Percentiles rank a stretch among this genome's conserved stretches.
phyloP scores from a whole-genome alignment of 306 rosid species.

The Mimosa pudica region DNA sequence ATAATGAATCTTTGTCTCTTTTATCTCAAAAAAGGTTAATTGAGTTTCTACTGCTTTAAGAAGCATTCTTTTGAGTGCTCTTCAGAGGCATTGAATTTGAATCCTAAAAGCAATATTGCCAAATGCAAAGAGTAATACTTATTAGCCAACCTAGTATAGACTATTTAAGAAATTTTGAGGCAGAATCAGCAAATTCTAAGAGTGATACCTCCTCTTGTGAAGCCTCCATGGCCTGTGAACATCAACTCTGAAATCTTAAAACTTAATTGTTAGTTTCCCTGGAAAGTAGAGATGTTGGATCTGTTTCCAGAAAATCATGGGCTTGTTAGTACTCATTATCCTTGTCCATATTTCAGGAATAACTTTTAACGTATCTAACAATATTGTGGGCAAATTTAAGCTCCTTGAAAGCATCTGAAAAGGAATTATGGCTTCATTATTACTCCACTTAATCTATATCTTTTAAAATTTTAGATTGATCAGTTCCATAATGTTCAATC shows the following conservation, averaged over 20 bases:
- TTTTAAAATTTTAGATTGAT: not conserved
- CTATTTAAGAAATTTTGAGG: not conserved
- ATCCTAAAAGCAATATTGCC: not conserved
- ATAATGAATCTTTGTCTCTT: not conserved
- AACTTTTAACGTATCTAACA: not conserved
- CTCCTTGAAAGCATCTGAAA: not conserved
- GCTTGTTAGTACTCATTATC: not conserved
- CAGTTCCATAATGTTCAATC: not conserved
- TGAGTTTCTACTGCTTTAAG: not conserved
- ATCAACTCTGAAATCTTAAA: not conserved
- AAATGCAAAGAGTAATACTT: too few species aligned
- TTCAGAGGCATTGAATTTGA: not conserved
- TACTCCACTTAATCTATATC: not conserved
- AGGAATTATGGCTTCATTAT: not conserved
- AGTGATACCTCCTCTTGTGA: not conserved
- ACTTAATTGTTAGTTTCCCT: not conserved
- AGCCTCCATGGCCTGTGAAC: not conserved
- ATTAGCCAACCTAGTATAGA: not conserved
- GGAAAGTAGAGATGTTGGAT: not conserved
- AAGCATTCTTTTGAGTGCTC: not conserved
- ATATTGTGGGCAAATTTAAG: not conserved
- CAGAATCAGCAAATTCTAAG: not conserved
- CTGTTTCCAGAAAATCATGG: constrained; percentile 3
- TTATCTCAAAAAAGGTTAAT: not conserved
- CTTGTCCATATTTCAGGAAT: constrained; percentile 1